Percentiles rank a stretch among this genome's conserved stretches.
These are phyloP conservation scores for Leishmania mexicana DNA, from an alignment of 208 protist species.

Conservation along the genomic window DNA sequence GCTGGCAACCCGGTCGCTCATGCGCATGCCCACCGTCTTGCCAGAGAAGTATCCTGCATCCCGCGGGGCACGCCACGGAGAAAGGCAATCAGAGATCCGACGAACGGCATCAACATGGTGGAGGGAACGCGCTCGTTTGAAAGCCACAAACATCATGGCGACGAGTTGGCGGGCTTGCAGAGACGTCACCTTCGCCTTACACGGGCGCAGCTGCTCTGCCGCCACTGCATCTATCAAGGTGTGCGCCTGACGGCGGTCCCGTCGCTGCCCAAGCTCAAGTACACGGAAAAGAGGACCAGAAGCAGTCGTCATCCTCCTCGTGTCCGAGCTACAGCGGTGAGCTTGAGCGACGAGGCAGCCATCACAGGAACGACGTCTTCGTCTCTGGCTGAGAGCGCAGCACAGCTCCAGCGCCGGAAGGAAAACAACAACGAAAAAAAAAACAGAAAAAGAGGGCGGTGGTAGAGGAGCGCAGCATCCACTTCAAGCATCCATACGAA, in stretches of 20 bases:
- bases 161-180: constrained; percentile 62
- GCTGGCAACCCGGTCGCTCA: constrained; percentile 54
- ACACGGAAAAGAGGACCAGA: background rate
- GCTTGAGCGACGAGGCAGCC: background rate
- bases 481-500: no score
- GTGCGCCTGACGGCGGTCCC: background rate
- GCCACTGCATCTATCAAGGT: background rate
- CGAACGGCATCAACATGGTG: constrained; percentile 69
- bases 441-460: background rate
- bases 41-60: constrained; percentile 67
- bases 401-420: background rate
- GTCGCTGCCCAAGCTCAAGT: background rate
- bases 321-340: background rate
- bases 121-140: constrained; percentile 67
- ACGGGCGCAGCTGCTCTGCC: background rate
- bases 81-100: constrained; percentile 52
- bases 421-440: background rate
- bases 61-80: constrained; percentile 37
- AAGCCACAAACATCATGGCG: constrained; percentile 55
- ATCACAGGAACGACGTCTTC: background rate
- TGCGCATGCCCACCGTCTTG: constrained; percentile 49
- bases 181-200: constrained; percentile 39
- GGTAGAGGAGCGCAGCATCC: no score
- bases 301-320: background rate
- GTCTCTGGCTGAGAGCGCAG: background rate